A percentile compares a stretch with the other conserved stretches of the same genome.
phyloP scores from a whole-genome alignment of 2,329 filamentous ascomycete species.

The Microthyrium microscopicum region DNA sequence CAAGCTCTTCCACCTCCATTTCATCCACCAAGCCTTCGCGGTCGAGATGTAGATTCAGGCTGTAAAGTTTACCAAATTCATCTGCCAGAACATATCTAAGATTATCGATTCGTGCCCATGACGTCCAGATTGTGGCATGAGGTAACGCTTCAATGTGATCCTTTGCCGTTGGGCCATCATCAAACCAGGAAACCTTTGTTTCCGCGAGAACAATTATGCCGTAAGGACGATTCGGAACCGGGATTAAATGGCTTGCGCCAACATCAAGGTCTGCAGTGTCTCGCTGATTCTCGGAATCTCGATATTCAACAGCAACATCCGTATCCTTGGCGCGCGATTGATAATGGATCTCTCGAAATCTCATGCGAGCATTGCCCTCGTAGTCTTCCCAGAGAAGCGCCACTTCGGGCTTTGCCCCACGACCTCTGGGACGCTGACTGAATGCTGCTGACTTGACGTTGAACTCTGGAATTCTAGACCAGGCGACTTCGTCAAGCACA shows the following conservation, averaged over 20 bases:
- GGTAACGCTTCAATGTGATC: conserved; percentile 47
- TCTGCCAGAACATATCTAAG: conserved; percentile 78
- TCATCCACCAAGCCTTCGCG: conserved; percentile 46
- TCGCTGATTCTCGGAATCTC: conserved; percentile 35
- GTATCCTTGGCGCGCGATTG: conserved; percentile 25
- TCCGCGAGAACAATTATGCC: conserved; percentile 32
- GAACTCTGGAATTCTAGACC: conserved; percentile 48
- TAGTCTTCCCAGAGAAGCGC: conserved; percentile 51
- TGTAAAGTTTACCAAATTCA: conserved; percentile 71
- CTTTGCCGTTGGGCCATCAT: no score
- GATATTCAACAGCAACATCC: conserved; percentile 33
- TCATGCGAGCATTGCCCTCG: conserved; percentile 37
- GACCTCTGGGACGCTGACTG: conserved; percentile 29
- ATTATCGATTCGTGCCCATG: conserved; percentile 73
- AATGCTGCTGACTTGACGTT: conserved; percentile 51
- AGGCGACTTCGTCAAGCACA: conserved; percentile 41
- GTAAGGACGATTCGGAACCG: conserved; percentile 40
- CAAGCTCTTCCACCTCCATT: conserved; percentile 54
- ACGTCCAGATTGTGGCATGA: conserved; percentile 73
- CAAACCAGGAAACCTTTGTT: conserved; percentile 70
- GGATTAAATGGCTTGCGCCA: conserved; percentile 45
- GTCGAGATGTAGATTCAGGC: conserved; percentile 61
- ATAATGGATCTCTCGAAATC: conserved; percentile 38
- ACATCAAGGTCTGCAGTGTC: conserved; percentile 31
- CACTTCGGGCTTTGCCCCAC: conserved; percentile 35